Conservation (phyloP, 306 rosid genomes). For the Quercus mongolica region DNA sequence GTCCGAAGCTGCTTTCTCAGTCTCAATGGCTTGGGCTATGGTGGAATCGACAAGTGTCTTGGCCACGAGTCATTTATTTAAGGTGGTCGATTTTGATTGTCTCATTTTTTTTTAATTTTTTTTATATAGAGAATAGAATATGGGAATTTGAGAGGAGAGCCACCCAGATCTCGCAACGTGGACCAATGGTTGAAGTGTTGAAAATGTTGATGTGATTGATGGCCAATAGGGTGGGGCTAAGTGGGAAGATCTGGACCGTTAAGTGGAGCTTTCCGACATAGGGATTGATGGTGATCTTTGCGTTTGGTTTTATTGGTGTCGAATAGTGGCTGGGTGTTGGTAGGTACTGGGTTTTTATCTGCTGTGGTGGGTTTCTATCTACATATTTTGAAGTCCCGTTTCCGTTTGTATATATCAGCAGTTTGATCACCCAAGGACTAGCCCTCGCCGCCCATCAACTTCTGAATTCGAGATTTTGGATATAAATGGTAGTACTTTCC, state of each 20-base stretch:
- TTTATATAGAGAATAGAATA: neutral
- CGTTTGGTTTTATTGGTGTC: constrained; percentile 13
- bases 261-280: constrained; percentile 48
- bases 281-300: constrained; percentile 20
- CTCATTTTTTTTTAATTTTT: neutral
- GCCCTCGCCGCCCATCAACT: too few species aligned
- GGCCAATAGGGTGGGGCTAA: constrained; percentile 19
- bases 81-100: constrained; percentile 11
- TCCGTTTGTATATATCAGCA: too few species aligned
- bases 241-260: constrained; percentile 38
- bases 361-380: neutral
- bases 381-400: too few species aligned
- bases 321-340: constrained; percentile 10
- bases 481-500: too few species aligned
- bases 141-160: neutral
- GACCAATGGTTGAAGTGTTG: constrained; percentile 25
- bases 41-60: constrained; percentile 77
- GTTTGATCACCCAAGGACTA: too few species aligned
- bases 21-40: constrained; percentile 14
- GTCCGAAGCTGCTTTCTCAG: constrained; percentile 20
- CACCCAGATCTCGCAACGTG: constrained; percentile 45
- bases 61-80: constrained; percentile 49
- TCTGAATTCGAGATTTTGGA: too few species aligned
- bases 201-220: constrained; percentile 28
- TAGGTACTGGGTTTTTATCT: neutral